Evolutionary conservation across 306 rosid genomes (phyloP).

Genomic region (Sophora flavescens): DNA sequence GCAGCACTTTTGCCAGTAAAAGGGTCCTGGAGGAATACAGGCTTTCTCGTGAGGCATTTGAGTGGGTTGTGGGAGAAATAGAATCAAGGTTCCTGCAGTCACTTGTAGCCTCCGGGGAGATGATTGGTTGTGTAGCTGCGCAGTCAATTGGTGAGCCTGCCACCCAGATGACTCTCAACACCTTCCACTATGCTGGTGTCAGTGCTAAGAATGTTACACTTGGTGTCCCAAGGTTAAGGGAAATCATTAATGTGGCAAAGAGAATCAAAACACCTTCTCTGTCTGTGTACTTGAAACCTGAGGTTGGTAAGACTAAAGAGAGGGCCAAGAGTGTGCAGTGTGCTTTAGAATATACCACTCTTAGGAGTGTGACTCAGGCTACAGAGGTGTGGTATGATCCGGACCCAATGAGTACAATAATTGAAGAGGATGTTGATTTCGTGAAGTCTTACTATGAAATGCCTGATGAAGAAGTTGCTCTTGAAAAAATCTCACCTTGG

Average conservation of each 20-base stretch:
- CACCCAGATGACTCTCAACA: conserved; percentile 99
- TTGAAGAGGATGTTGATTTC: conserved; percentile 93
- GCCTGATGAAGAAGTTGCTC: conserved; percentile 98
- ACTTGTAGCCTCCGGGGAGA: conserved; percentile 97
- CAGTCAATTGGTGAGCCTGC: conserved; percentile 99
- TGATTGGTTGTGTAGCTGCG: conserved; percentile 99
- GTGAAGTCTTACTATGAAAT: conserved; percentile 93
- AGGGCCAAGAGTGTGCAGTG: conserved; percentile 97
- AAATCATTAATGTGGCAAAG: conserved; percentile 97
- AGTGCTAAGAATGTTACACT: conserved; percentile 99
- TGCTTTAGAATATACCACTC: conserved; percentile 97
- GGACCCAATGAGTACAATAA: conserved; percentile 90
- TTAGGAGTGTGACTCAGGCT: conserved; percentile 97
- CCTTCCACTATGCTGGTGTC: conserved; percentile 99
- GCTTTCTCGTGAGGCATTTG: conserved; percentile 98
- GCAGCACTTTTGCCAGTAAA: conserved; percentile 95
- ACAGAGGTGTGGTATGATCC: conserved; percentile 99
- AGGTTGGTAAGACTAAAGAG: conserved; percentile 89
- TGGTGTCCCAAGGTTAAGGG: conserved; percentile 98
- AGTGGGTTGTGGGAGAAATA: conserved; percentile 98
- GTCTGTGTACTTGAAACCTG: conserved; percentile 86
- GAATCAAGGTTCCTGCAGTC: conserved; percentile 97
- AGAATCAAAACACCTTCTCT: conserved; percentile 96
- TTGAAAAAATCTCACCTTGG: conserved; percentile 98
- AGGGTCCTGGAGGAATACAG: conserved; percentile 96